Evolutionary conservation across 2,329 filamentous ascomycete species (phyloP).

Genomic region (Lachnellula hyalina): DNA sequence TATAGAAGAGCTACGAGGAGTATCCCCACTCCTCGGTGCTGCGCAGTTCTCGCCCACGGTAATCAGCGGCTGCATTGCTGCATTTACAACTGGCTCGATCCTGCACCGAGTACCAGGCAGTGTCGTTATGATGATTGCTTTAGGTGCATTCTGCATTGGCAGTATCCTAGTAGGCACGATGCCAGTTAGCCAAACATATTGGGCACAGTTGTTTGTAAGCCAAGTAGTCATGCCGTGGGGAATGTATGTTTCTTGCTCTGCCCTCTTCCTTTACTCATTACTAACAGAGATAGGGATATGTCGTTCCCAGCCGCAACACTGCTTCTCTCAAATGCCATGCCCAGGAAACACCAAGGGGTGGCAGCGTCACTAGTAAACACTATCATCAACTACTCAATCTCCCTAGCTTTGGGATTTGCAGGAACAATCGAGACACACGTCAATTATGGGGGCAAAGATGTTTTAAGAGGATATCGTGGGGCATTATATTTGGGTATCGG

Average conservation of each 20-base stretch:
- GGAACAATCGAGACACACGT: conserved; percentile 53
- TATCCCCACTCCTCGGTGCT: conserved; percentile 28
- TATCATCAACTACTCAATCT: conserved; percentile 64
- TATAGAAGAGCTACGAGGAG: conserved; percentile 22
- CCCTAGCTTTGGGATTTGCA: conserved; percentile 59
- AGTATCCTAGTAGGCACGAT: conserved; percentile 38
- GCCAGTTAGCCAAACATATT: conserved; percentile 54
- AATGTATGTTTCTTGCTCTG: conserved; percentile 35
- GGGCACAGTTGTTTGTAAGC: conserved; percentile 55
- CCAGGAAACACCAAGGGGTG: conserved; percentile 43
- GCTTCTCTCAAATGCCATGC: conserved; percentile 49
- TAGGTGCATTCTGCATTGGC: conserved; percentile 37
- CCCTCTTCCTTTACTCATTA: neutral
- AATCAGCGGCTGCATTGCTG: conserved; percentile 30
- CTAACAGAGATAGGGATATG: conserved; percentile 42
- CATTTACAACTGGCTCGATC: conserved; percentile 32
- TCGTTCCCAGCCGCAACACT: conserved; percentile 58
- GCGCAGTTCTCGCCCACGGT: conserved; percentile 28
- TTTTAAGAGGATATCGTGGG: conserved; percentile 13
- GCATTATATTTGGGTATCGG: conserved; percentile 17
- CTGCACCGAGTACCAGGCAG: conserved; percentile 29
- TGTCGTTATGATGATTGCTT: conserved; percentile 33
- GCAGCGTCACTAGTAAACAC: conserved; percentile 56
- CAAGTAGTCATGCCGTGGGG: conserved; percentile 55
- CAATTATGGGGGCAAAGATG: conserved; percentile 7